Evolutionary conservation across 2,329 filamentous ascomycete genomes (phyloP).

Genomic region (Westerdykella sp.): DNA sequence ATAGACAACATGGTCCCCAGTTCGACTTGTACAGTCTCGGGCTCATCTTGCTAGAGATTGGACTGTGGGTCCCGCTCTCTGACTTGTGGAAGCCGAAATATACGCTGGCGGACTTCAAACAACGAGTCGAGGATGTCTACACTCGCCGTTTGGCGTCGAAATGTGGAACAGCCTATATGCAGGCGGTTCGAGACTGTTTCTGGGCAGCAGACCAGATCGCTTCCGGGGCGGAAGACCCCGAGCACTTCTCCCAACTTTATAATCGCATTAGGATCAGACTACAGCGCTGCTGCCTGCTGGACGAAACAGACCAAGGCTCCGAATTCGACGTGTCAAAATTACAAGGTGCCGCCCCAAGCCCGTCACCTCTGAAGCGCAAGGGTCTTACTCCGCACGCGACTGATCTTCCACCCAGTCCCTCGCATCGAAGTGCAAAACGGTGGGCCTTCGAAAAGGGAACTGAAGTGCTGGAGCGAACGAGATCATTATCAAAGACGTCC

Average conservation of each 20-base stretch:
- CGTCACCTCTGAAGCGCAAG: slow-evolving; percentile 30
- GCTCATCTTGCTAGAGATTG: slow-evolving; percentile 66
- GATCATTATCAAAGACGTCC: slow-evolving; percentile 24
- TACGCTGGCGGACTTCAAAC: slow-evolving; percentile 55
- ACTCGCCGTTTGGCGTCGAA: slow-evolving; percentile 59
- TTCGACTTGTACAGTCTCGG: slow-evolving; percentile 68
- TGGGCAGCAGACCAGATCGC: slow-evolving; percentile 54
- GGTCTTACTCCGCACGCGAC: slow-evolving; percentile 18
- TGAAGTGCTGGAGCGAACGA: slow-evolving; percentile 30
- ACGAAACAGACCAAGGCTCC: slow-evolving; percentile 30
- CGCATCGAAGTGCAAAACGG: slow-evolving; percentile 31
- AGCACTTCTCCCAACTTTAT: slow-evolving; percentile 30
- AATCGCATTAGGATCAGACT: slow-evolving; percentile 43
- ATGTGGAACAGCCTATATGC: slow-evolving; percentile 70
- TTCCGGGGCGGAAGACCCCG: slow-evolving; percentile 24
- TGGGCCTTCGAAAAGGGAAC: slow-evolving; percentile 33
- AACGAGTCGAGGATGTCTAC: slow-evolving; percentile 57
- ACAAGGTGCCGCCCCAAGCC: slow-evolving; percentile 13
- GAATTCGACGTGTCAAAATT: slow-evolving; percentile 24
- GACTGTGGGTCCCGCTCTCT: slow-evolving; percentile 64
- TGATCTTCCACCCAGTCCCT: slow-evolving; percentile 26
- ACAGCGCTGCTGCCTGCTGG: slow-evolving; percentile 36
- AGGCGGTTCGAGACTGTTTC: slow-evolving; percentile 66
- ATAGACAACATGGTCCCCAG: slow-evolving; percentile 24
- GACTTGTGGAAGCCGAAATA: slow-evolving; percentile 55